These are phyloP conservation scores for Cyanophora paradoxa DNA, from an alignment of 78 protist genomes.

Conservation along the genomic window DNA sequence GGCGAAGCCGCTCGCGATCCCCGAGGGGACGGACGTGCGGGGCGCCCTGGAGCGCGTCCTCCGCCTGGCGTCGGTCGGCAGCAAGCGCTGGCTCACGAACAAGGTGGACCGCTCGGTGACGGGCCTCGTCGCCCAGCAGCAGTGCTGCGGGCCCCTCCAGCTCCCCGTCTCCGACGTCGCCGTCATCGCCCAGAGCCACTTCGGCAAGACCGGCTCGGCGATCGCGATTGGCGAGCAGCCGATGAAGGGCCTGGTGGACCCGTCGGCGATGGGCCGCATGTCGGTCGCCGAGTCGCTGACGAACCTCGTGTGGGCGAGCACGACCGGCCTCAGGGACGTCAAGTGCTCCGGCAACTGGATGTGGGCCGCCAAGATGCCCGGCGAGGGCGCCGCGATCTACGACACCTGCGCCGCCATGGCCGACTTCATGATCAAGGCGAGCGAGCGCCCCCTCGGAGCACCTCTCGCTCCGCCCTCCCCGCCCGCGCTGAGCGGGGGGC, in stretches of 20 bases:
- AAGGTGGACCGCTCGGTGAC: conserved; percentile 85
- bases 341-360: conserved; percentile 87
- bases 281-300: conserved; percentile 82
- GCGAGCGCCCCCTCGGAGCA: too few species aligned
- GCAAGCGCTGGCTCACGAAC: conserved; percentile 82
- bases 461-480: too few species aligned
- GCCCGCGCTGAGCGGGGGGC: too few species aligned
- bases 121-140: conserved; percentile 87
- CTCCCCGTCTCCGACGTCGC: conserved; percentile 74
- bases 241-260: conserved; percentile 64
- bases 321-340: conserved; percentile 45
- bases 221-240: conserved; percentile 65
- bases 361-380: conserved; percentile 81
- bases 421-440: too few species aligned
- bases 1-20: neutral
- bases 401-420: conserved; percentile 70
- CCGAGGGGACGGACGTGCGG: neutral
- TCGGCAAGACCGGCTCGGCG: conserved; percentile 24
- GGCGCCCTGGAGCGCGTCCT: conserved; percentile 61
- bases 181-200: conserved; percentile 51
- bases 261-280: conserved; percentile 76
- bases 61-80: conserved; percentile 65
- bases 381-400: conserved; percentile 79
- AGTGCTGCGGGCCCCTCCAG: conserved; percentile 84
- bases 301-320: conserved; percentile 61